Base-by-base conservation (phyloP, 2,329 filamentous ascomycete genomes). In the Onygenales sp. region DNA sequence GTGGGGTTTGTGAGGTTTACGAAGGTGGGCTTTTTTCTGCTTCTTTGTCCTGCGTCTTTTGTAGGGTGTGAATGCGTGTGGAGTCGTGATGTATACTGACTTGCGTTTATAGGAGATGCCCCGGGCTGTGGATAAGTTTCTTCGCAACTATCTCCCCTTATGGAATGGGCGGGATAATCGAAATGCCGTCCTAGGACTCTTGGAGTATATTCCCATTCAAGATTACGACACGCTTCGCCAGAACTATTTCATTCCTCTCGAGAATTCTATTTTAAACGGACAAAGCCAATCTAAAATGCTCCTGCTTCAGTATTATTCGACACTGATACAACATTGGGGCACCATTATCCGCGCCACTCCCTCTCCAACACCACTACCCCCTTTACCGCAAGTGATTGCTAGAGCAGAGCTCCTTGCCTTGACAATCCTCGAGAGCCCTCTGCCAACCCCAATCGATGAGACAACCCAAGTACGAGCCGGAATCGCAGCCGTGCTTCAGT, bases 281-380 rank as follows among this genome's bases (percentile, higher is more conserved):
- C 65, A 62, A 17, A 46, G 75, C 0, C 62, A 72, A 5, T 81
- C 83, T 0, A 84, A 84, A 60, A 63, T 79, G 0, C 73, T 73
- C 2, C 71, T 94, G 2, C 75, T 93, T 2, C 67, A 68, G 1
- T 83, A 89, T 57, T 93, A 92, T 67, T 83, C 79, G 1, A 68
- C 70, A 9, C 72, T 94, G 5, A 76, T 92, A 45, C 78, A 75
- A 9, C 78, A 82, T 57, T 79, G 76, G 70, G 67, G 69, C 7
- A 59, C 69, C 11, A 62, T 62, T 35, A 62, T 72, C 43, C 63
- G 68, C 5, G 58, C 61, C 21, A 62, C 61, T 47, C 60, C 64
- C 5, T 43, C 47, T n/a, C 43, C 35, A 17, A 44, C 46, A 13
- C 42, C 43, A 32, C 31, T 43, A 35, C 14, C 13, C 27, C 60